Evolutionary conservation across 176 grass and related monocot species (phyloP), one percentile per base, ranked within the genome.

Genomic region (Thinopyrum elongatum): DNA sequence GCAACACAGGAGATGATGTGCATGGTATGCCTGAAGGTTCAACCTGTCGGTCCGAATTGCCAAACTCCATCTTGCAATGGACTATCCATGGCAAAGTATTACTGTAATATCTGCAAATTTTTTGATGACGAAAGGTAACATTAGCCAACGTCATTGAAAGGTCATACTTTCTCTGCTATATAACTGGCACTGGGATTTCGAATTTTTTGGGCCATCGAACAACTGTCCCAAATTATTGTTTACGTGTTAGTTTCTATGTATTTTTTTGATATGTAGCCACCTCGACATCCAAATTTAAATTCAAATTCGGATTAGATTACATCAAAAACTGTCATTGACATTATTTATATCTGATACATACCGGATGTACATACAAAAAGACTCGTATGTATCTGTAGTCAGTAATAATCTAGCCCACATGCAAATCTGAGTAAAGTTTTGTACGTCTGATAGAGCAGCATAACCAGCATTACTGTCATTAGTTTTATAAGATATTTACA

Each of bases 61-160:
- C 93, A 94, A 89, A 97, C 89, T 80, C 61, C 86, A 26, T 93
- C 92, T 33, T 99, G 97, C 80, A 87, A 90, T 19, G 68, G 64
- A 44, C 70, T 91, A 71, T 88, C 97, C 42, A 99, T 99, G 92
- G 94, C 94, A n/a, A 96, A 99, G 69, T 97, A 99, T 79, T 99
- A 88, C 70, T 99, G 97, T 85, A 94, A 79, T 75, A 96, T 99
- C 77, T 99, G 97, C 87, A 99, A 94, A 86, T 99, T 99, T 94
- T 99, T 99, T 69, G 97, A 99, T 87, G 97, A 99, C 75, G 97
- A 99, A 86, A 96, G 97, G 97, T 99, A 98, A 88, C 77, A 55
- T 78, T 73, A 25, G 23, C 53, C 9, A 70, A 70, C 21, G 0
- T 64, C 9, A 65, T 9, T 87, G 47, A 69, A 80, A 80, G 35